Base-by-base conservation (phyloP, 2,329 filamentous ascomycete genomes). In the Aspergillus thermomutatus region DNA sequence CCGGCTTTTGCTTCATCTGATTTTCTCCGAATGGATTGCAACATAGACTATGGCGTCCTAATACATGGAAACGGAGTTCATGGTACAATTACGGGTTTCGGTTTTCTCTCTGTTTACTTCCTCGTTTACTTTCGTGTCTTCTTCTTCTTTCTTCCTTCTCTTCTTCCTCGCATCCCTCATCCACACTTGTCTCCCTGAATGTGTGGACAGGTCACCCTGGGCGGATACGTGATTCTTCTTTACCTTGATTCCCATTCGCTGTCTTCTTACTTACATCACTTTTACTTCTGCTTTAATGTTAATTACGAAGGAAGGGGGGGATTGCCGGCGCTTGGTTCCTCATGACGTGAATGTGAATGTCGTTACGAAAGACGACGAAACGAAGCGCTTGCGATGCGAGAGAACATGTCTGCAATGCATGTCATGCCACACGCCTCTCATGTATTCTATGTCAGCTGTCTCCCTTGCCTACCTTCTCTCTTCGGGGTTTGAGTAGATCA, bases 41-140 rank as follows among this genome's bases (percentile, higher is more conserved):
- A 59, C 49, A 65, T 64, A 65, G 63, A 63, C 59, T 60, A 65
- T 52, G 63, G 63, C 63, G 57, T 58, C 54, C 55, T 51, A 58
- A 58, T 53, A 63, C 50, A 56, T 55, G 62, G 60, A 58, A 52
- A 52, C 50, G 62, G 62, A 63, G 61, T 65, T 64, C 31, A 37
- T 37, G 31, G 31, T 37, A 37, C 31, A 37, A 46, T 47, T n/a
- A 11, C 43, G 11, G 43, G 43, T 46, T 46, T 23, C 21, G 19
- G 58, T 60, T 34, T 48, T 37, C 49, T 61, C 26, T 60, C 53
- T 60, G 54, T 23, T 55, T 51, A 49, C 56, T 53, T 52, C 41
- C 43, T 48, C 53, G 28, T 31, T 54, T 49, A 37, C 31, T 37
- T 17, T 17, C 53, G 40, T 40, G 48, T 19, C 55, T 50, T 50